Conservation (phyloP, 805 yeast genomes). For the Teunomyces panamensis region DNA sequence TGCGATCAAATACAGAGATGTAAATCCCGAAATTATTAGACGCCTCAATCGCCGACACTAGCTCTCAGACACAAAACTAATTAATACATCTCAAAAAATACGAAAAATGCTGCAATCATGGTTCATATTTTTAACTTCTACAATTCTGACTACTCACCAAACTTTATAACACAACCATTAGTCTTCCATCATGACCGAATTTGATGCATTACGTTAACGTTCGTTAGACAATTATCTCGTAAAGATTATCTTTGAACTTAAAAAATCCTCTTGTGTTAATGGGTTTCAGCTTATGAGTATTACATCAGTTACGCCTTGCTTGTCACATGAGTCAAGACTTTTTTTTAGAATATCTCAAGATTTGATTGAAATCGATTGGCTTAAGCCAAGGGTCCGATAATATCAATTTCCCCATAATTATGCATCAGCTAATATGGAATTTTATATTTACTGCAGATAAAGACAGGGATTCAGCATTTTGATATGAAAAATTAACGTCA, state of each 20-base stretch:
- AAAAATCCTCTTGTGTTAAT: background rate
- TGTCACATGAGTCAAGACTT: background rate
- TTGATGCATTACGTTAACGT: no score
- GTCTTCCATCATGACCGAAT: no score
- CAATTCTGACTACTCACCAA: no score
- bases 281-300: background rate
- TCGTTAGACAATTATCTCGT: background rate
- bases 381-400: background rate
- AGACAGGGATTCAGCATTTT: background rate
- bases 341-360: background rate
- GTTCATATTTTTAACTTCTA: no score
- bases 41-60: no score
- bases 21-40: no score
- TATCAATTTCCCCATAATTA: background rate
- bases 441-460: background rate
- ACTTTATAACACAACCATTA: no score
- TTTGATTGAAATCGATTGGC: background rate
- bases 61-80: no score
- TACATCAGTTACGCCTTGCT: background rate
- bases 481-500: background rate
- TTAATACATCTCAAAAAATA: no score
- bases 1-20: no score
- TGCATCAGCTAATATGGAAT: background rate
- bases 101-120: no score
- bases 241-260: background rate